These are phyloP conservation scores for Serendipita indica DNA, from an alignment of 768 basidiomycete species.

Conservation along the genomic window DNA sequence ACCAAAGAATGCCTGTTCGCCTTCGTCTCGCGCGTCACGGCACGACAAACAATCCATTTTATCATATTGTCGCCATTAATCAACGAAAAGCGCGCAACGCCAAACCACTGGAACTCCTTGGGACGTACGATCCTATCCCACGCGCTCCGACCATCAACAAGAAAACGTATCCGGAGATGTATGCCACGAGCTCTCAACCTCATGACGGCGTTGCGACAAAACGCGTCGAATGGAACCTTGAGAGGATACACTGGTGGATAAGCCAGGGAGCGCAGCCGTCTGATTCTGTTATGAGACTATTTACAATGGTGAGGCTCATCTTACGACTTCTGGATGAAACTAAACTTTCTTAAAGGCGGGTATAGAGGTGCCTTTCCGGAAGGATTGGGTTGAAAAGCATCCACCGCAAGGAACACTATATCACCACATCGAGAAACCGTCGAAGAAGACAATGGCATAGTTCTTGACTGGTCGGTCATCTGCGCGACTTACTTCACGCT, in stretches of 20 bases:
- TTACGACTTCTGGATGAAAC: background rate
- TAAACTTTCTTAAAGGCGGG: background rate
- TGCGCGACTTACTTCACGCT: no score
- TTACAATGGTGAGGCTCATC: constrained; percentile 53
- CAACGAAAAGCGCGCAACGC: constrained; percentile 59
- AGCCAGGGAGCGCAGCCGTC: constrained; percentile 71
- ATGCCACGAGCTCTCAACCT: background rate
- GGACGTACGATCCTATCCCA: constrained; percentile 58
- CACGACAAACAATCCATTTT: constrained; percentile 52
- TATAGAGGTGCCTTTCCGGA: background rate
- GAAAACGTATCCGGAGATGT: constrained; percentile 12
- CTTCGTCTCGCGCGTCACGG: constrained; percentile 78
- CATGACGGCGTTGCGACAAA: constrained; percentile 28
- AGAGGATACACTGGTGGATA: constrained; percentile 84
- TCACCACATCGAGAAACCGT: background rate
- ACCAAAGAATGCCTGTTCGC: constrained; percentile 66
- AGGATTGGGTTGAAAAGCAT: constrained; percentile 5
- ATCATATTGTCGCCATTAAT: constrained; percentile 76
- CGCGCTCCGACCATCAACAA: constrained; percentile 31
- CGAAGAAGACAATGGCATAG: no score
- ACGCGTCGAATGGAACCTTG: constrained; percentile 77
- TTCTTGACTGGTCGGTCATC: no score
- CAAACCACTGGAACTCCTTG: constrained; percentile 75
- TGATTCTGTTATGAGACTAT: constrained; percentile 55
- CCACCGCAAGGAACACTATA: background rate